Evolutionary conservation across 2,329 filamentous ascomycete species (phyloP).

Genomic region (Onygena corvina): DNA sequence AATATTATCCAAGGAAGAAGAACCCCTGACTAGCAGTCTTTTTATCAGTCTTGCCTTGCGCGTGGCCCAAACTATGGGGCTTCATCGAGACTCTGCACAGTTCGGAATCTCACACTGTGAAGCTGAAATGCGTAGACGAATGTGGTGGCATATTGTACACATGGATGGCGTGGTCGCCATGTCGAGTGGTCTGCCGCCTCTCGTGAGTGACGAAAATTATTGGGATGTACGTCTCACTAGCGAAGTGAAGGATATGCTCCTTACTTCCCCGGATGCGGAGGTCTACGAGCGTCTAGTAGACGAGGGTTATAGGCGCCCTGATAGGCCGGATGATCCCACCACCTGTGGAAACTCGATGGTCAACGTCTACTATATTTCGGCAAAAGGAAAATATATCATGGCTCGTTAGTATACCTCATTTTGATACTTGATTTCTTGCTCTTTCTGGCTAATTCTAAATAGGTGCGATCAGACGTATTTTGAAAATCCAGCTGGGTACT

Average conservation of each 20-base stretch:
- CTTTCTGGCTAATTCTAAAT: conserved; percentile 1
- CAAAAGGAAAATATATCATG: conserved; percentile 36
- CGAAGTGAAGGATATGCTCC: conserved; percentile 36
- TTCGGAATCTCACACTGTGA: conserved; percentile 36
- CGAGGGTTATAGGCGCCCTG: conserved; percentile 24
- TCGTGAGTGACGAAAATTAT: conserved; percentile 37
- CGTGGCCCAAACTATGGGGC: conserved; percentile 39
- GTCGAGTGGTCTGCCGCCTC: conserved; percentile 37
- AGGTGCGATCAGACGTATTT: conserved; percentile 34
- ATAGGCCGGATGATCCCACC: conserved; percentile 32
- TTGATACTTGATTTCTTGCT: not conserved
- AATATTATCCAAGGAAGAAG: conserved; percentile 38
- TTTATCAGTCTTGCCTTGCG: conserved; percentile 38
- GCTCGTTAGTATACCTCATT: conserved; percentile 26
- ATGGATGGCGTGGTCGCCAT: conserved; percentile 40
- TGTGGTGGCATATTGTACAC: conserved; percentile 41
- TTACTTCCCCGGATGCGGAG: conserved; percentile 29
- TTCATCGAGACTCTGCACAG: conserved; percentile 39
- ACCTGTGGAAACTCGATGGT: conserved; percentile 33
- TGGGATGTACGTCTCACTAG: conserved; percentile 38
- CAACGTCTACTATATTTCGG: conserved; percentile 34
- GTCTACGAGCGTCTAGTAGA: conserved; percentile 28
- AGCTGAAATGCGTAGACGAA: conserved; percentile 35
- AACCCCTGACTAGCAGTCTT: conserved; percentile 38
- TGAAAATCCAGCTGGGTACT: conserved; percentile 36